phyloP scores from a whole-genome alignment of 306 rosid genomes.

The Cotoneaster glaucophyllus region DNA sequence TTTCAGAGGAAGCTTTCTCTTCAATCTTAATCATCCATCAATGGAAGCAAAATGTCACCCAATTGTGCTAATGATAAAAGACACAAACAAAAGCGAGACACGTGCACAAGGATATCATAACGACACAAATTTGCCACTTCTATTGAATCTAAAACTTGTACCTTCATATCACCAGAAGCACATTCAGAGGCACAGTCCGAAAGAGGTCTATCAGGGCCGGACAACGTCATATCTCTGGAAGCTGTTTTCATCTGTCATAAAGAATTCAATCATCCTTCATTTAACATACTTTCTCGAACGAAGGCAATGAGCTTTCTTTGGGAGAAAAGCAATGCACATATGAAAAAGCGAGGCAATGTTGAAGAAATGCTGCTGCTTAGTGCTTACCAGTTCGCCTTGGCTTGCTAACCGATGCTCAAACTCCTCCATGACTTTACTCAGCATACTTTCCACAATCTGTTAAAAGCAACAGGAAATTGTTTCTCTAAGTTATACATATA shows the following conservation, averaged over 20 bases:
- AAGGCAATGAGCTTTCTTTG: not conserved
- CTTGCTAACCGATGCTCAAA: slow-evolving; percentile 52
- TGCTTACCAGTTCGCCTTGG: slow-evolving; percentile 45
- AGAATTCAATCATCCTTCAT: not conserved
- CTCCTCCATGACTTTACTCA: slow-evolving; percentile 72
- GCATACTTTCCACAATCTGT: slow-evolving; percentile 72
- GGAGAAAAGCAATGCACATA: not conserved
- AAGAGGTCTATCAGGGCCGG: slow-evolving; percentile 28
- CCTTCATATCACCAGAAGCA: slow-evolving; percentile 43
- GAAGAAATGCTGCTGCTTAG: slow-evolving; percentile 30
- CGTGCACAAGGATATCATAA: not conserved
- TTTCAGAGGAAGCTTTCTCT: slow-evolving; percentile 27
- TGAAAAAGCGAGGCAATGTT: not conserved
- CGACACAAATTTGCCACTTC: not conserved
- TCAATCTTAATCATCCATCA: slow-evolving; percentile 39
- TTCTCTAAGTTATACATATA: not conserved
- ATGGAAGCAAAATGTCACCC: slow-evolving; percentile 3
- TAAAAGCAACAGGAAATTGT: slow-evolving; percentile 3
- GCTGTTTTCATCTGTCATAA: slow-evolving; percentile 42
- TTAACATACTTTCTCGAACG: not conserved
- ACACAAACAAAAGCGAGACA: too few relatives aligned
- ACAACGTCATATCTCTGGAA: slow-evolving; percentile 28
- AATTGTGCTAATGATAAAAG: not conserved
- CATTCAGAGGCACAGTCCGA: slow-evolving; percentile 15
- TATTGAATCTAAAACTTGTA: slow-evolving; percentile 21